phyloP scores from a whole-genome alignment of 768 basidiomycete genomes.

The Leucogyrophana mollusca region DNA sequence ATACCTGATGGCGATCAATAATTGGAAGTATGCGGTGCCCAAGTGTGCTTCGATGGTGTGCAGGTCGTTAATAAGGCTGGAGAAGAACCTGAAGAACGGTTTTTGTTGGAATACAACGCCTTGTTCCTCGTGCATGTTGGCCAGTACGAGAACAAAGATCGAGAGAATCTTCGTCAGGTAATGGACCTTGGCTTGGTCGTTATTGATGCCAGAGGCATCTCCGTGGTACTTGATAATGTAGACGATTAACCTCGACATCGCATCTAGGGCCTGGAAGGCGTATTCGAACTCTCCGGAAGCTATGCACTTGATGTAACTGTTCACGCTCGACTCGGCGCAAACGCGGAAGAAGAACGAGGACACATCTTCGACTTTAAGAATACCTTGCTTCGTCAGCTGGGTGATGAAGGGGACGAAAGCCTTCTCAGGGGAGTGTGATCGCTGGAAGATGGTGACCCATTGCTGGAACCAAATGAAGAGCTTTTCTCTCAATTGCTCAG shows the following conservation, averaged over 20 bases:
- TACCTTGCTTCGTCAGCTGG: constrained; percentile 95
- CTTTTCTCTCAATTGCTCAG: constrained; percentile 73
- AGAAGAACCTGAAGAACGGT: constrained; percentile 98
- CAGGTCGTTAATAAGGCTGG: constrained; percentile 90
- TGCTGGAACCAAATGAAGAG: constrained; percentile 84
- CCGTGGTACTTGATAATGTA: constrained; percentile 99
- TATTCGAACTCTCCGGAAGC: constrained; percentile 70
- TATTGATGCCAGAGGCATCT: constrained; percentile 89
- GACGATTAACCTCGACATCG: constrained; percentile 90
- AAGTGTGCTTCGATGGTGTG: constrained; percentile 82
- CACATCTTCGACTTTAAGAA: constrained; percentile 92
- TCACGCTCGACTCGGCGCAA: constrained; percentile 92
- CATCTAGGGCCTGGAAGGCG: constrained; percentile 92
- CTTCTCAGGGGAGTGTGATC: constrained; percentile 88
- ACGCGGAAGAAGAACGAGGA: constrained; percentile 99
- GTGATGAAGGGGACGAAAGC: constrained; percentile 96
- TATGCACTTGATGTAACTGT: constrained; percentile 77
- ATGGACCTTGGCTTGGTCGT: constrained; percentile 93
- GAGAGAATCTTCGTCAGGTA: constrained; percentile 97
- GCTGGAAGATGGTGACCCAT: constrained; percentile 95
- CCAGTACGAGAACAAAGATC: constrained; percentile 93
- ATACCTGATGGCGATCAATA: constrained; percentile 86
- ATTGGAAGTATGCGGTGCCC: constrained; percentile 85
- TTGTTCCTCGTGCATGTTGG: constrained; percentile 93
- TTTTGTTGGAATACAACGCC: constrained; percentile 91